Evolutionary conservation across 192 early-diverging fungal species (phyloP).

Genomic region (Kappamyces sp.): DNA sequence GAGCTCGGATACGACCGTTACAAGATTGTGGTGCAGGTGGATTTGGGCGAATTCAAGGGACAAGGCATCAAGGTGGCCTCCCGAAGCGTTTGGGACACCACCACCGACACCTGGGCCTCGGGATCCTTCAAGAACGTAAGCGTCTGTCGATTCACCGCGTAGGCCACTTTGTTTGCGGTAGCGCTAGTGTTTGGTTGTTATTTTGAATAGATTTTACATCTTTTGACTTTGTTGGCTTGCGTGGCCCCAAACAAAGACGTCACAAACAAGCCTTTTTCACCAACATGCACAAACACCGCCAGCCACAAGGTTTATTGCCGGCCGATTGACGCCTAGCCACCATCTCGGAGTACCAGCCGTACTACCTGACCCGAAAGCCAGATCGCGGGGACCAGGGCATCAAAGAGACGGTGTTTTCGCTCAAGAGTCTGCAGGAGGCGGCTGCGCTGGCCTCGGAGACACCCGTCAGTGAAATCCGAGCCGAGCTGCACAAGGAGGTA

Average conservation of each 20-base stretch:
- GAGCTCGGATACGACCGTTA: conserved; percentile 51
- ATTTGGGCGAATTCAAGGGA: conserved; percentile 54
- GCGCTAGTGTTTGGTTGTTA: conserved; percentile 51
- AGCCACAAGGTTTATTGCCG: background rate
- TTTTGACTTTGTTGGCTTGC: background rate
- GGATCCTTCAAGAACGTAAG: conserved; percentile 50
- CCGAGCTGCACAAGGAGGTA: conserved; percentile 7
- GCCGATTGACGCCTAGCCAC: background rate
- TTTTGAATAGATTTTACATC: conserved; percentile 30
- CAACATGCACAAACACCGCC: background rate
- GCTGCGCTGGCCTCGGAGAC: background rate
- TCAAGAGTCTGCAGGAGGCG: background rate
- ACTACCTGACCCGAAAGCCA: background rate
- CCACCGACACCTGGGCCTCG: conserved; percentile 48
- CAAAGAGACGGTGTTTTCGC: conserved; percentile 4
- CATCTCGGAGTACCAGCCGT: background rate
- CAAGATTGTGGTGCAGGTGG: conserved; percentile 53
- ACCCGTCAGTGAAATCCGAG: background rate
- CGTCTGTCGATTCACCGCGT: conserved; percentile 10
- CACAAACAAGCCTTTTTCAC: background rate
- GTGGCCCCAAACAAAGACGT: background rate
- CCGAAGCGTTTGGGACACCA: conserved; percentile 47
- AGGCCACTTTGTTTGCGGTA: conserved; percentile 47
- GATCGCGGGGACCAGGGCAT: conserved; percentile 2
- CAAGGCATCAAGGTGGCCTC: conserved; percentile 52